Evolutionary conservation across 345 rosid genomes (phyloP).

Genomic region (Fremontodendron californicum): DNA sequence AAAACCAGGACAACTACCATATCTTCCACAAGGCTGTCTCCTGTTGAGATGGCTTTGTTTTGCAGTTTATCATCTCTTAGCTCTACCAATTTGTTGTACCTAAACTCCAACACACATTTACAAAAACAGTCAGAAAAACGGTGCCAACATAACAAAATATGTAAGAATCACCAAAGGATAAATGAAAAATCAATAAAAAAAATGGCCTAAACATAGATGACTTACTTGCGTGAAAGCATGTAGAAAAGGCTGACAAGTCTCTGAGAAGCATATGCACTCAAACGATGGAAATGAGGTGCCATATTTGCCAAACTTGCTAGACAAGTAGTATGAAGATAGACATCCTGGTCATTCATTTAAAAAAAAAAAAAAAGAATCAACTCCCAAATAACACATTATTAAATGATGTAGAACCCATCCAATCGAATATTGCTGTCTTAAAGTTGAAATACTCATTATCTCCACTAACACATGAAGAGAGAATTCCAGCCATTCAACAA

Average conservation of each 20-base stretch:
- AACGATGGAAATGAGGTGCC: slow-evolving; percentile 94
- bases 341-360: slow-evolving; percentile 59
- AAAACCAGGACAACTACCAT: slow-evolving; percentile 42
- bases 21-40: slow-evolving; percentile 63
- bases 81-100: slow-evolving; percentile 88
- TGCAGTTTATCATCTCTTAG: slow-evolving; percentile 52
- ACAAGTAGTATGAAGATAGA: slow-evolving; percentile 95
- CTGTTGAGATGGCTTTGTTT: slow-evolving; percentile 43
- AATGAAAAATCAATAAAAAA: background rate
- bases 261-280: slow-evolving; percentile 98
- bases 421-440: background rate
- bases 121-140: slow-evolving; percentile 1
- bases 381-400: background rate
- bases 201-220: background rate
- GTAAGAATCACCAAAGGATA: background rate
- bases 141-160: slow-evolving; percentile 1
- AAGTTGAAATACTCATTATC: background rate
- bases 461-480: background rate
- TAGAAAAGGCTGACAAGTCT: slow-evolving; percentile 93
- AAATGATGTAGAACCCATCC: background rate
- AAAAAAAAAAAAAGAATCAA: background rate
- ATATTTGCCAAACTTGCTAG: slow-evolving; percentile 96
- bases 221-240: slow-evolving; percentile 97
- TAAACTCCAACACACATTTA: slow-evolving; percentile 29
- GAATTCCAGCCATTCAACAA: slow-evolving; percentile 10